Evolutionary conservation across 306 rosid species (phyloP), one percentile per base, ranked within the genome.

Genomic region (Medicago ruthenica): DNA sequence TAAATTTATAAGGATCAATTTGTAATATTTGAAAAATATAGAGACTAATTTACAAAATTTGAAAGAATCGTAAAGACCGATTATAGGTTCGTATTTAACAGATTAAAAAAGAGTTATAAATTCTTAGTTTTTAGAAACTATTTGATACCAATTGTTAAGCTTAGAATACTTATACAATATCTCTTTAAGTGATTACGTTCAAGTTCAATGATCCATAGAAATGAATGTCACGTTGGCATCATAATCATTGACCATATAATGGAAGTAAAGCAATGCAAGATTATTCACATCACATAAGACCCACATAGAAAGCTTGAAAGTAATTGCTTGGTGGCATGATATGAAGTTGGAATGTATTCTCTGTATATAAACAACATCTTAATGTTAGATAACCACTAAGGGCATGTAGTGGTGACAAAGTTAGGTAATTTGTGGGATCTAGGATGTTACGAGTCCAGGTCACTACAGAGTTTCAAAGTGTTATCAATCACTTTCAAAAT

Each of bases 261-360:
- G 66, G 40, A 81, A 70, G 70, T 63, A 77, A 62, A 59, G 37
- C 75, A 53, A 77, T 67, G 20, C 85, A 76, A 22, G 62, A 75
- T 79, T 78, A 72, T 75, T 53, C 20, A 73, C 70, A 76, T 37
- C 77, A 67, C 63, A 66, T 14, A 58, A 71, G 79, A 44, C 86
- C 88, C 85, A 87, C 84, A 27, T 22, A 14, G 20, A 62, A 76
- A 58, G 71, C 65, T 76, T 70, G 63, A 57, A 42, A 65, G 50
- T 65, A 65, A 65, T 65, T 1, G 27, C 1, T 37, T 63, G 3
- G 24, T 16, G 14, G 47, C 69, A 63, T 63, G 47, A 16, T 63
- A 24, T 36, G 69, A 9, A 36, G 4, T 64, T 17, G 47, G 70
- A 40, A 64, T n/a, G 50, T 64, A 64, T 39, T 64, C 11, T 16